Conservation (phyloP, 2,329 filamentous ascomycete species). For the Hypoxylon sp. region DNA sequence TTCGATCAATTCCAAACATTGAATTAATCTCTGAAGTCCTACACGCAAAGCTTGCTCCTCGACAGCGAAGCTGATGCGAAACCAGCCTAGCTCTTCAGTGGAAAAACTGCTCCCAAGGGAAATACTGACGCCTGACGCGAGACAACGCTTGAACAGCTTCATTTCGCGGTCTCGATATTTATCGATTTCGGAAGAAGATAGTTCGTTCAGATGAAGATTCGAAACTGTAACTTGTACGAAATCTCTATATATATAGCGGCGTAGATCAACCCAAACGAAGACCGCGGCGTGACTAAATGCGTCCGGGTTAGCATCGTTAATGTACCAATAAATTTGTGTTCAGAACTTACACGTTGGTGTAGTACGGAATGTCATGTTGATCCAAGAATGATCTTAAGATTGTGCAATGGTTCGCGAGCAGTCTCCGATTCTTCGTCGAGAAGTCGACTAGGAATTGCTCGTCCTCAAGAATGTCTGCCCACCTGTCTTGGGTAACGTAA, state of each 20-base stretch:
- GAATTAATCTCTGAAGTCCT: constrained; percentile 1
- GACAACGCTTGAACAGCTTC: constrained; percentile 2
- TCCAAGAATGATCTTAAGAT: constrained; percentile 1
- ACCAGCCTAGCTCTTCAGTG: constrained; percentile 12
- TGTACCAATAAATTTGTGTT: no score
- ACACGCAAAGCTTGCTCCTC: constrained; percentile 6
- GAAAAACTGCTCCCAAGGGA: constrained; percentile 1
- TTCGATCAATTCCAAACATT: no score
- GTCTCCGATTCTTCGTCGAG: neutral
- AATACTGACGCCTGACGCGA: neutral
- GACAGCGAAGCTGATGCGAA: constrained; percentile 10
- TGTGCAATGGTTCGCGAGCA: neutral
- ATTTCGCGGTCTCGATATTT: constrained; percentile 1
- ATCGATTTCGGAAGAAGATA: no score
- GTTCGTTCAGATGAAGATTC: no score
- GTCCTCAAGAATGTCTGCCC: constrained; percentile 9
- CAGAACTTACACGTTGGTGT: neutral
- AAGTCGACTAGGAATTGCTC: neutral
- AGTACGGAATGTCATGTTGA: constrained; percentile 4
- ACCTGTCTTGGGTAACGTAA: constrained; percentile 5
- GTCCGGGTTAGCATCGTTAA: no score
- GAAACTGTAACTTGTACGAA: no score
- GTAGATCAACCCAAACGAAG: constrained; percentile 9
- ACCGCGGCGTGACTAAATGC: constrained; percentile 6
- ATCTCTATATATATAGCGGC: constrained; percentile 2